Conservation (phyloP, 441 rosid species). For the Melastoma candidum region DNA sequence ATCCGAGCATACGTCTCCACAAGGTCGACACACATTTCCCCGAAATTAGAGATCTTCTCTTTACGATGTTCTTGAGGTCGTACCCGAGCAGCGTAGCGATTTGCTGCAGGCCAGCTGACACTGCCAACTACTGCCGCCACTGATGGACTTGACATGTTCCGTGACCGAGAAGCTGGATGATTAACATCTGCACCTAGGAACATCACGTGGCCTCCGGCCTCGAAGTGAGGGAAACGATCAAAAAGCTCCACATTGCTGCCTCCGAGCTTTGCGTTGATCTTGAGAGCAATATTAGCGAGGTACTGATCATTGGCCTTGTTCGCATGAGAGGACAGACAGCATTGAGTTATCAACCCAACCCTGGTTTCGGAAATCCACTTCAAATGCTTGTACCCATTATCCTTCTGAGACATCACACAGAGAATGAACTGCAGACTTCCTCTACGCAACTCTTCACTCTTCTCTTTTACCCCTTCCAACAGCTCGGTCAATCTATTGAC, state of each 20-base stretch:
- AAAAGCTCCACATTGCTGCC: slow-evolving; percentile 70
- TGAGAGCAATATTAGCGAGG: slow-evolving; percentile 61
- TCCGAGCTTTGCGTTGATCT: slow-evolving; percentile 85
- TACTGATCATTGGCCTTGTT: slow-evolving; percentile 46
- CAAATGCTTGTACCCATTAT: slow-evolving; percentile 63
- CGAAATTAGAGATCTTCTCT: slow-evolving; percentile 55
- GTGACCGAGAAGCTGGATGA: slow-evolving; percentile 40
- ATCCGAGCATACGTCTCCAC: slow-evolving; percentile 29
- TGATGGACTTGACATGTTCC: slow-evolving; percentile 53
- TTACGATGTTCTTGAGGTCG: slow-evolving; percentile 43
- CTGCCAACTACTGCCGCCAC: slow-evolving; percentile 74
- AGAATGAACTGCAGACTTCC: slow-evolving; percentile 43
- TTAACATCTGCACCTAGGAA: slow-evolving; percentile 82
- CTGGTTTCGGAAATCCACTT: slow-evolving; percentile 72
- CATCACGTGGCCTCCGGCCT: slow-evolving; percentile 42
- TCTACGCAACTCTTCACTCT: slow-evolving; percentile 16
- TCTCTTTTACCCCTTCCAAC: slow-evolving; percentile 25
- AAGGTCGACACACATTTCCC: slow-evolving; percentile 54
- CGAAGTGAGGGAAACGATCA: slow-evolving; percentile 35
- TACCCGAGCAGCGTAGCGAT: slow-evolving; percentile 57
- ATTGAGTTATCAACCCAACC: slow-evolving; percentile 73
- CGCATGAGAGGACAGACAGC: slow-evolving; percentile 45
- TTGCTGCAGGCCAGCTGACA: slow-evolving; percentile 70
- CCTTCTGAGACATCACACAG: slow-evolving; percentile 59
- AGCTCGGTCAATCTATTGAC: slow-evolving; percentile 28